phyloP scores from a whole-genome alignment of 1,139 yeast species.

The Debaryomyces subglobosus region DNA sequence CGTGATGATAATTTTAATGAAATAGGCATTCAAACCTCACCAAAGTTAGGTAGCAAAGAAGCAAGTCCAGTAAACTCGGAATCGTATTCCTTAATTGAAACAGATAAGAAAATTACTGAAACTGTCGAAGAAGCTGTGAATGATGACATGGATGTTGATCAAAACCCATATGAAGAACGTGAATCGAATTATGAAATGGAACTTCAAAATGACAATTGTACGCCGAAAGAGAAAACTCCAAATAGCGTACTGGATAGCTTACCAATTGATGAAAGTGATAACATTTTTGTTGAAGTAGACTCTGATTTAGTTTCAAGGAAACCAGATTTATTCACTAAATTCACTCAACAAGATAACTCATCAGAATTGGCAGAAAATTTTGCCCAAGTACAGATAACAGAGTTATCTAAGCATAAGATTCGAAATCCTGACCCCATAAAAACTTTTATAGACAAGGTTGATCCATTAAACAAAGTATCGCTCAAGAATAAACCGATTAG shows the following conservation, averaged over 20 bases:
- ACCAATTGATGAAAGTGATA: neutral
- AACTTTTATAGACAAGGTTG: slow-evolving; percentile 42
- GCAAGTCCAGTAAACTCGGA: neutral
- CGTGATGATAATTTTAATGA: neutral
- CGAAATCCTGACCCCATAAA: slow-evolving; percentile 29
- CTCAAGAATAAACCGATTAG: slow-evolving; percentile 37
- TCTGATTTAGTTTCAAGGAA: neutral
- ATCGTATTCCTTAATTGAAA: neutral
- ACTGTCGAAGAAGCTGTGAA: slow-evolving; percentile 9
- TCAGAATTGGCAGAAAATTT: slow-evolving; percentile 38
- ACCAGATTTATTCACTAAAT: slow-evolving; percentile 22
- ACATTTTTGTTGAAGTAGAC: slow-evolving; percentile 14
- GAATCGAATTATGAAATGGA: slow-evolving; percentile 10
- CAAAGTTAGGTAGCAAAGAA: neutral
- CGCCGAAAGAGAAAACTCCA: neutral
- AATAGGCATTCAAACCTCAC: neutral
- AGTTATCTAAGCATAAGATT: slow-evolving; percentile 12
- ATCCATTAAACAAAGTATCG: slow-evolving; percentile 43
- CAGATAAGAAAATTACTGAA: neutral
- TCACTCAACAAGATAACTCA: slow-evolving; percentile 22
- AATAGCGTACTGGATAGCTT: neutral
- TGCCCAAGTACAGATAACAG: slow-evolving; percentile 42
- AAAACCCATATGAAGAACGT: slow-evolving; percentile 12
- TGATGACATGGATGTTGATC: slow-evolving; percentile 11
- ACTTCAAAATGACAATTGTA: neutral